Evolutionary conservation across 495 filamentous ascomycete species (phyloP).

Genomic region (Melanomma pulvis-pyrius): DNA sequence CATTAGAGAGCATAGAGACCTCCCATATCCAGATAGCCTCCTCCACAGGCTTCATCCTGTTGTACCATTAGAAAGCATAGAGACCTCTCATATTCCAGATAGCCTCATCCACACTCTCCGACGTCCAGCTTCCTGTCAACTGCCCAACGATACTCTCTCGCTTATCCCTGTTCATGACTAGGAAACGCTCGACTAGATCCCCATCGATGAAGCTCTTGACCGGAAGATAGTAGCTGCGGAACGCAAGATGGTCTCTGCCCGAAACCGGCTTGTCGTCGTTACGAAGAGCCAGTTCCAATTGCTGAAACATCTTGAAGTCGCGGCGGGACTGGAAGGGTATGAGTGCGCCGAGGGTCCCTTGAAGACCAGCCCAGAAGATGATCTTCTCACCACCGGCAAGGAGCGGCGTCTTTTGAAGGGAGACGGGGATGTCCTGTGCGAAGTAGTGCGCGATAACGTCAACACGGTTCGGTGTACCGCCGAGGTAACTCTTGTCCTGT

Average conservation of each 20-base stretch:
- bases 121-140: slow-evolving; percentile 69
- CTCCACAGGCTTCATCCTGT: too few relatives aligned
- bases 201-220: slow-evolving; percentile 97
- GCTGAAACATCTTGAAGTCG: slow-evolving; percentile 97
- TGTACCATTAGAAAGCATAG: slow-evolving; percentile 31
- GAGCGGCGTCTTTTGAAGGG: slow-evolving; percentile 83
- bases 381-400: slow-evolving; percentile 91
- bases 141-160: slow-evolving; percentile 94
- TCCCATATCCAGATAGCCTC: too few relatives aligned
- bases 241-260: slow-evolving; percentile 92
- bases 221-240: slow-evolving; percentile 93
- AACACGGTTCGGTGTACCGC: slow-evolving; percentile 82
- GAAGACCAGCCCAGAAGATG: slow-evolving; percentile 89
- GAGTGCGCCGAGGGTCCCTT: slow-evolving; percentile 89
- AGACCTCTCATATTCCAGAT: slow-evolving; percentile 32
- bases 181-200: slow-evolving; percentile 94
- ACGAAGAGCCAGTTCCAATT: slow-evolving; percentile 81
- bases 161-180: slow-evolving; percentile 76
- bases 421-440: slow-evolving; percentile 88
- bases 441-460: slow-evolving; percentile 85
- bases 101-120: slow-evolving; percentile 12
- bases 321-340: slow-evolving; percentile 88
- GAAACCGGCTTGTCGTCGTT: slow-evolving; percentile 82
- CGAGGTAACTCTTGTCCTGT: slow-evolving; percentile 84
- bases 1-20: too few relatives aligned